Base-by-base conservation (phyloP, 345 rosid genomes). In the Nasturtium officinale region DNA sequence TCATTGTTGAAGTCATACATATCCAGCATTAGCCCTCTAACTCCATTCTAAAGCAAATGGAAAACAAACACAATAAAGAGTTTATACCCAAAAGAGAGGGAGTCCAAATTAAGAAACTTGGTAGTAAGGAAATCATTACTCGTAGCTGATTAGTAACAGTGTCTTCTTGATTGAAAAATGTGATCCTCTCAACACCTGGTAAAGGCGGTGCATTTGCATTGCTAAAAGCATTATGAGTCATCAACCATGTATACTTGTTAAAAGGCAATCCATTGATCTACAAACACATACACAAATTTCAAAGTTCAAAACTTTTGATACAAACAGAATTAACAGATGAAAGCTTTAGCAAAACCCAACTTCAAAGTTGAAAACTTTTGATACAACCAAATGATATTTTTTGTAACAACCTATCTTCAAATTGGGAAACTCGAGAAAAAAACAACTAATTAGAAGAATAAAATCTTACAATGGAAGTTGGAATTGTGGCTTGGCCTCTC, bases 121-220 rank as follows among this genome's bases (percentile, higher is more conserved):
- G 37, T 32, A 17, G n/a, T 48, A 18, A 64, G 61, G 61, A 21
- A n/a, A n/a, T n/a, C 17, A 65, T 64, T 85, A 91, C 99, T 81
- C 73, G 79, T 38, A 95, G 82, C 75, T 95, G 97, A 79, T 95
- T 95, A 47, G 93, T 87, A 15, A 95, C 89, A 65, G 84, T 63
- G 68, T 95, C 99, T 80, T 95, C 99, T 82, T 95, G 99, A 82
- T 95, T 91, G 80, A 67, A 91, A 75, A 91, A 82, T 35, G 99
- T 95, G 57, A 95, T 66, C 77, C 99, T 89, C 70, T 95, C 93
- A 75, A 84, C 93, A 66, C 87, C 91, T 1, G 93, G 80, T 77
- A 91, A 78, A 71, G 92, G 71, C 3, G 96, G 96, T 51, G 91
- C 82, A 83, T 95, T 93, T 48, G 88, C 96, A 45, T 87, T 91